Evolutionary conservation across 768 basidiomycete species (phyloP).

Genomic region (Grammothele lineata): DNA sequence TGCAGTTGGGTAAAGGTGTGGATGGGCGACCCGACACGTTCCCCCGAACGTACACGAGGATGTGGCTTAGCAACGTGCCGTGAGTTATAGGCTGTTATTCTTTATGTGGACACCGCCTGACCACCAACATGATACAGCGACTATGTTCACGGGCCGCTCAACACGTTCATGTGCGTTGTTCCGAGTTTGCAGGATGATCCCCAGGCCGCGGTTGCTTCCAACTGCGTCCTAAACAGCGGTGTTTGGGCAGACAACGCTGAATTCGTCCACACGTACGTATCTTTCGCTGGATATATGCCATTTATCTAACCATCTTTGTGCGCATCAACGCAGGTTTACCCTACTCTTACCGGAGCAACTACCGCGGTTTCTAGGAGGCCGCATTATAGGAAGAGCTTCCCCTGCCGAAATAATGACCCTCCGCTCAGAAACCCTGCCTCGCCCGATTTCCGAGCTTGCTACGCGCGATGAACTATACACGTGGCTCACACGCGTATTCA

Average conservation of each 20-base stretch:
- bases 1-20: slow-evolving; percentile 22
- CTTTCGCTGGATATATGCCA: too few relatives aligned
- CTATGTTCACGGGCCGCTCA: slow-evolving; percentile 29
- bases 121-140: slow-evolving; percentile 19
- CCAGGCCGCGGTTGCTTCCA: slow-evolving; percentile 25
- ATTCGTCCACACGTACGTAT: slow-evolving; percentile 26
- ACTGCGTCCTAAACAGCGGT: slow-evolving; percentile 26
- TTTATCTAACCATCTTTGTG: too few relatives aligned
- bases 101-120: neutral
- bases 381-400: too few relatives aligned
- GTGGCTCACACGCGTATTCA: slow-evolving; percentile 30
- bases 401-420: too few relatives aligned
- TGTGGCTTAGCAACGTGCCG: slow-evolving; percentile 35
- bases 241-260: slow-evolving; percentile 28
- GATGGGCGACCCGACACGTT: slow-evolving; percentile 22
- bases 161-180: slow-evolving; percentile 24
- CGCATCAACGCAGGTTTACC: too few relatives aligned
- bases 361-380: too few relatives aligned
- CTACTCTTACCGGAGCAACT: too few relatives aligned
- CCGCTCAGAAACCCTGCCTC: neutral
- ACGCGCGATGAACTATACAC: slow-evolving; percentile 24
- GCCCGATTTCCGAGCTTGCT: slow-evolving; percentile 13
- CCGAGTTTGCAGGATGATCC: slow-evolving; percentile 23
- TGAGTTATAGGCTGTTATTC: slow-evolving; percentile 12
- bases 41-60: slow-evolving; percentile 28